These are phyloP conservation scores for Helenozyma rhizophorensis DNA, from an alignment of 805 yeast species.

Conservation along the genomic window DNA sequence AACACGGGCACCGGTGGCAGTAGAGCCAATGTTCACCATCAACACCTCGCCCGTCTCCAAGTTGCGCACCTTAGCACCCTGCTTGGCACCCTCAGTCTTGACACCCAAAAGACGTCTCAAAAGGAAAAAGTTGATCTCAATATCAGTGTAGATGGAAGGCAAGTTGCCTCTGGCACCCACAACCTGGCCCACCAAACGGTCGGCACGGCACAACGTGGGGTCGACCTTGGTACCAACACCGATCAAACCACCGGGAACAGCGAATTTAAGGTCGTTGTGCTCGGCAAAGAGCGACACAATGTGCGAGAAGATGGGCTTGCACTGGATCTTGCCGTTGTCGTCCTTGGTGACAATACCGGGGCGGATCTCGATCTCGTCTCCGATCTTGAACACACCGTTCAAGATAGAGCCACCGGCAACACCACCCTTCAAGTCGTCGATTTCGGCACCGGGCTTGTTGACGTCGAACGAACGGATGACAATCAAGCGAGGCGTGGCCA, in stretches of 20 bases:
- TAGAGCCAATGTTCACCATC: slow-evolving; percentile 99
- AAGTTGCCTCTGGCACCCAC: slow-evolving; percentile 96
- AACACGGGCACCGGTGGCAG: slow-evolving; percentile 99
- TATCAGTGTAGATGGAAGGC: slow-evolving; percentile 95
- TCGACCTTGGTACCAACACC: slow-evolving; percentile 99
- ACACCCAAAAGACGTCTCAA: slow-evolving; percentile 97
- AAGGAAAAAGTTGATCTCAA: slow-evolving; percentile 94
- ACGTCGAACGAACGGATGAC: slow-evolving; percentile 98
- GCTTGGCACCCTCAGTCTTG: slow-evolving; percentile 95
- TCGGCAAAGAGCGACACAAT: slow-evolving; percentile 95
- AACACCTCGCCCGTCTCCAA: slow-evolving; percentile 91
- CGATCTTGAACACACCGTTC: slow-evolving; percentile 93
- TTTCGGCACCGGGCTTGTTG: slow-evolving; percentile 97
- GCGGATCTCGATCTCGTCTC: slow-evolving; percentile 97
- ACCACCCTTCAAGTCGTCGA: slow-evolving; percentile 97
- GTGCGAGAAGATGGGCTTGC: slow-evolving; percentile 92
- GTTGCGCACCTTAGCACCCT: slow-evolving; percentile 90
- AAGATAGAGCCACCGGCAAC: slow-evolving; percentile 99
- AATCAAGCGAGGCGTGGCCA: slow-evolving; percentile 89
- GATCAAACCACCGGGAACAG: slow-evolving; percentile 99
- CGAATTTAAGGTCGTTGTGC: slow-evolving; percentile 94
- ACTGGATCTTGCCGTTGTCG: slow-evolving; percentile 81
- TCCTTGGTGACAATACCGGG: slow-evolving; percentile 99
- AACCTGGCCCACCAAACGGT: slow-evolving; percentile 98
- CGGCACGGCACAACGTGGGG: slow-evolving; percentile 98